These are phyloP conservation scores for Porcisia deanei DNA, from an alignment of 208 protist species.

Conservation along the genomic window DNA sequence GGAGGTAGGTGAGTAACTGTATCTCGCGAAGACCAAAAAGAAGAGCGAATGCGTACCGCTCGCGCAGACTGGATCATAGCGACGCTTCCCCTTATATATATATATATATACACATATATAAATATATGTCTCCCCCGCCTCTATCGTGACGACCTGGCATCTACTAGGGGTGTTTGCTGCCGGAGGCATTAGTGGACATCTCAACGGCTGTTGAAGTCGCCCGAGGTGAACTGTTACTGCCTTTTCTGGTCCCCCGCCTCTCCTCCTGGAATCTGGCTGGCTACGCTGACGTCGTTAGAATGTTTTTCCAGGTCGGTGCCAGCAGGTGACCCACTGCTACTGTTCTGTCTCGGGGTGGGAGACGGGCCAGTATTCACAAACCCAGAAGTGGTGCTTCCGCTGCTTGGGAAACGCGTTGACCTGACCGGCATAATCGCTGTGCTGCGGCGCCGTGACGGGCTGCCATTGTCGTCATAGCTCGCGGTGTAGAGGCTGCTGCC, in stretches of 20 bases:
- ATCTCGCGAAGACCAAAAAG: too few relatives aligned
- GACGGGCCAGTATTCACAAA: background rate
- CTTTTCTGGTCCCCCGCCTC: background rate
- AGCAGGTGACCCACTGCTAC: background rate
- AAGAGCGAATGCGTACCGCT: too few relatives aligned
- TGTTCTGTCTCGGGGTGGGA: background rate
- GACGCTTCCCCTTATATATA: background rate
- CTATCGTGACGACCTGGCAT: background rate
- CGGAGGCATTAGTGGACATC: background rate
- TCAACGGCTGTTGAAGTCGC: background rate
- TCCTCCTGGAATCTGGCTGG: background rate
- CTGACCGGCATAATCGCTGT: constrained; percentile 7
- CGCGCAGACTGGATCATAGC: background rate
- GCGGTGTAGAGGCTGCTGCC: background rate
- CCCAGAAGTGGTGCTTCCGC: background rate
- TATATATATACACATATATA: too few relatives aligned
- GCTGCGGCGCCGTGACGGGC: constrained; percentile 2
- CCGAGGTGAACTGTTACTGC: background rate
- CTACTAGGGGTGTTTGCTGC: background rate
- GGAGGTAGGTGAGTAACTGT: too few relatives aligned
- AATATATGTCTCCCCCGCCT: background rate
- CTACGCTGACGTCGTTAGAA: background rate
- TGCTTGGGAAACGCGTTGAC: background rate
- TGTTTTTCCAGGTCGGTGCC: background rate
- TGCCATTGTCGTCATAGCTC: background rate